phyloP scores from a whole-genome alignment of 345 rosid genomes.

The Eucalyptus fibrosa region DNA sequence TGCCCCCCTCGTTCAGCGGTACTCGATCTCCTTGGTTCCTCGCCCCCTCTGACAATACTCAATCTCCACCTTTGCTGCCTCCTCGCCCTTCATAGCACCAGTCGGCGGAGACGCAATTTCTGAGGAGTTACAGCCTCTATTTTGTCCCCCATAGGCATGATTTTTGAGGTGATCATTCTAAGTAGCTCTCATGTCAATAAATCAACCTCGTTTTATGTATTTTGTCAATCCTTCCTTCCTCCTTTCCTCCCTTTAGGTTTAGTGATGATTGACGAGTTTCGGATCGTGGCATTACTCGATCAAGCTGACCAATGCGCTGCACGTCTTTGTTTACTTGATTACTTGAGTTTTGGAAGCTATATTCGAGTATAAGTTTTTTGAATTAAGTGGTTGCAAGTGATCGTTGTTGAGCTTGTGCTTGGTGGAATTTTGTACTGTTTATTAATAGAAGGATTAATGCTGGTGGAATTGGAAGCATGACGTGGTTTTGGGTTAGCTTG shows the following conservation, averaged over 20 bases:
- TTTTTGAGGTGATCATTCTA: too few relatives aligned
- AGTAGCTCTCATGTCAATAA: too few relatives aligned
- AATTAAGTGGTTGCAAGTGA: neutral
- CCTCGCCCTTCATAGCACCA: fast-evolving
- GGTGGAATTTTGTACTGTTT: neutral
- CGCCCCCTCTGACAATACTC: too few relatives aligned
- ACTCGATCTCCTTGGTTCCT: too few relatives aligned
- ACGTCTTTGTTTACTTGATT: neutral
- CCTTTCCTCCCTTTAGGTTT: neutral
- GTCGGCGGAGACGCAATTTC: fast-evolving
- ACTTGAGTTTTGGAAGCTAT: neutral
- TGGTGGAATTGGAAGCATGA: neutral
- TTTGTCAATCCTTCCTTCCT: neutral
- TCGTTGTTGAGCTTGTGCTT: neutral
- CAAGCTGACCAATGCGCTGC: neutral
- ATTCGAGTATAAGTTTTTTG: too few relatives aligned
- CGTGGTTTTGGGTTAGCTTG: neutral
- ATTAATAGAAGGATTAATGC: neutral
- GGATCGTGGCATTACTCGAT: neutral
- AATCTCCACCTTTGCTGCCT: too few relatives aligned
- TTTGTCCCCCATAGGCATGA: too few relatives aligned
- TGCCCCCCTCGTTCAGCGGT: fast-evolving
- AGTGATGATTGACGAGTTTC: neutral
- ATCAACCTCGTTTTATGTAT: too few relatives aligned
- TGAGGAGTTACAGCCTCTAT: too few relatives aligned